Evolutionary conservation across 768 basidiomycete genomes (phyloP).

Genomic region (Mycena kentingensis): DNA sequence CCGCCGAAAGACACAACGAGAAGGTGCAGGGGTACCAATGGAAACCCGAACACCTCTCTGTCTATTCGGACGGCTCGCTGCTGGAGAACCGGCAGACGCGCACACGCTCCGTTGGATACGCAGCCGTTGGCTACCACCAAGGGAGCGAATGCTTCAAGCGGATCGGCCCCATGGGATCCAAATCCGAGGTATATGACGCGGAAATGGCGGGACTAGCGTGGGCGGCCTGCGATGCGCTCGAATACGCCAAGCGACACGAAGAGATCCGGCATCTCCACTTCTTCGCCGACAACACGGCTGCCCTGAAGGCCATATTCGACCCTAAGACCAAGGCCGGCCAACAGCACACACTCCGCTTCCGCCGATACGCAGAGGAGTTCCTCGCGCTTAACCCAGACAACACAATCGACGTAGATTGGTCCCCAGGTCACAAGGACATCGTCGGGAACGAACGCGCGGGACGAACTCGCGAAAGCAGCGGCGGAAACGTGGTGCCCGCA

Average conservation of each 20-base stretch:
- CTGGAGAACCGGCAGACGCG: neutral
- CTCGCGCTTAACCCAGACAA: constrained; percentile 10
- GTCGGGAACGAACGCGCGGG: constrained; percentile 27
- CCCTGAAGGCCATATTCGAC: constrained; percentile 4
- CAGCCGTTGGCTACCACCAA: neutral
- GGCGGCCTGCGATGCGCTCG: neutral
- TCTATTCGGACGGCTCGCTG: constrained; percentile 20
- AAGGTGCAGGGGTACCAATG: neutral
- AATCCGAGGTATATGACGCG: neutral
- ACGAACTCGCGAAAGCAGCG: constrained; percentile 29
- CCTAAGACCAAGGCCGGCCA: constrained; percentile 14
- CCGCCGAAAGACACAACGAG: constrained; percentile 7
- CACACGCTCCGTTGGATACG: neutral
- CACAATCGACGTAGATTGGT: constrained; percentile 24
- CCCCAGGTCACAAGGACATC: constrained; percentile 26
- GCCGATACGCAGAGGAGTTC: constrained; percentile 11
- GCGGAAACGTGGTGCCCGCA: constrained; percentile 3
- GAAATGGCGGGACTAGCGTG: neutral
- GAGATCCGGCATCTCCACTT: neutral
- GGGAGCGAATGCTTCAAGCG: neutral
- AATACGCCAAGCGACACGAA: neutral
- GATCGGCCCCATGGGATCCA: neutral
- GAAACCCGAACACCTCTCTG: neutral
- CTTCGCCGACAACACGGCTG: constrained; percentile 8
- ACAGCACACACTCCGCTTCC: constrained; percentile 18